A percentile compares a stretch with the other conserved stretches of the same genome.
These are phyloP conservation scores for Alternaria dauci DNA, from an alignment of 2,329 filamentous ascomycete species.

Conservation along the genomic window DNA sequence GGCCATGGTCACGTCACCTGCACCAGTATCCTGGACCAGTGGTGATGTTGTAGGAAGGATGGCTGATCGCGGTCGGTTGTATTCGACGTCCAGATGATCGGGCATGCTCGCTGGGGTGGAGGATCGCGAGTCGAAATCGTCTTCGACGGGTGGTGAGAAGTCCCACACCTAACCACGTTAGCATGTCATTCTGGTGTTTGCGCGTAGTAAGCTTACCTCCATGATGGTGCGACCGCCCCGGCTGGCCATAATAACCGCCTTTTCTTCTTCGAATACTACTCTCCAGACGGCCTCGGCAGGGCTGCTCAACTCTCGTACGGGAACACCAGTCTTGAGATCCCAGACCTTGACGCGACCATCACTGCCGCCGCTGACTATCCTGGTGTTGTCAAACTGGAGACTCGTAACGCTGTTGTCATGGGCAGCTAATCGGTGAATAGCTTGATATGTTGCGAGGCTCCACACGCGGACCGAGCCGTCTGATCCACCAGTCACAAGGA, in stretches of 20 bases:
- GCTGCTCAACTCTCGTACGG: slow-evolving; percentile 89
- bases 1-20: slow-evolving; percentile 44
- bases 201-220: slow-evolving; percentile 73
- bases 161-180: slow-evolving; percentile 79
- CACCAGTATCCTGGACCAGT: slow-evolving; percentile 32
- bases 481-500: slow-evolving; percentile 92
- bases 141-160: slow-evolving; percentile 80
- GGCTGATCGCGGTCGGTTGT: slow-evolving; percentile 44
- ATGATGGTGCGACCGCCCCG: slow-evolving; percentile 88
- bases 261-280: slow-evolving; percentile 97
- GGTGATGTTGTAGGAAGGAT: slow-evolving; percentile 37
- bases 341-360: slow-evolving; percentile 99
- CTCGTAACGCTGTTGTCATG: slow-evolving; percentile 99
- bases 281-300: slow-evolving; percentile 97
- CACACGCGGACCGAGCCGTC: slow-evolving; percentile 96
- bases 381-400: slow-evolving; percentile 93
- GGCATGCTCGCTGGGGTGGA: slow-evolving; percentile 55
- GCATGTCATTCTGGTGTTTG: slow-evolving; percentile 10
- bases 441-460: slow-evolving; percentile 88
- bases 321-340: slow-evolving; percentile 89
- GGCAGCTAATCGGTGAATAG: slow-evolving; percentile 92
- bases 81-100: slow-evolving; percentile 47
- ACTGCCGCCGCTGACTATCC: slow-evolving; percentile 94
- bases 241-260: slow-evolving; percentile 94
- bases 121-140: slow-evolving; percentile 49